Percentiles rank a stretch among this genome's conserved stretches.
Evolutionary conservation across 192 early-diverging fungal species (phyloP).

Genomic region (Cladochytrium replicatum): DNA sequence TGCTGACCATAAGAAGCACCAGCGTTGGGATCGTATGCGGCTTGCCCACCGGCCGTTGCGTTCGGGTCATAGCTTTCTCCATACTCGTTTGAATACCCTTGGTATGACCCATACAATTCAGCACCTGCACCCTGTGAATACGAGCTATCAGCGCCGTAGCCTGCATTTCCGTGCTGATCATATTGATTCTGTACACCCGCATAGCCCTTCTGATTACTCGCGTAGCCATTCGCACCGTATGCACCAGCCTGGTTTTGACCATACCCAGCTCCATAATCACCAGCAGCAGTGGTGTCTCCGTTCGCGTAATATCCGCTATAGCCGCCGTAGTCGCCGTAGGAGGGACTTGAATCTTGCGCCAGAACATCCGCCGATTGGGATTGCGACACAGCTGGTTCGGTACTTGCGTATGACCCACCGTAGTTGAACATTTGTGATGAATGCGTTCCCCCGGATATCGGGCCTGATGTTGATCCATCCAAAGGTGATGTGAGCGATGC

Average conservation of each 20-base stretch:
- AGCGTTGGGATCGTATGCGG: background rate
- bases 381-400: too few species aligned
- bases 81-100: background rate
- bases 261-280: too few species aligned
- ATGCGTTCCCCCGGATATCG: too few species aligned
- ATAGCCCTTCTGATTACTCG: background rate
- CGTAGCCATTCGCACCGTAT: background rate
- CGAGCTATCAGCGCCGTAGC: background rate
- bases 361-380: too few species aligned
- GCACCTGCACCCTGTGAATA: background rate
- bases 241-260: too few species aligned
- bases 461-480: background rate
- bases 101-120: background rate
- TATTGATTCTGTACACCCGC: background rate
- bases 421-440: too few species aligned
- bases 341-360: too few species aligned
- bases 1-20: background rate
- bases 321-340: too few species aligned
- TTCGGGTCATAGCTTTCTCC: background rate
- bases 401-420: too few species aligned
- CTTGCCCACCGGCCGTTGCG: background rate
- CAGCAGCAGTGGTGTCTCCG: too few species aligned
- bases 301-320: too few species aligned
- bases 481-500: background rate
- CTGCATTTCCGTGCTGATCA: too few species aligned